phyloP scores from a whole-genome alignment of 805 yeast species.

The Jamesozyma lodderae region DNA sequence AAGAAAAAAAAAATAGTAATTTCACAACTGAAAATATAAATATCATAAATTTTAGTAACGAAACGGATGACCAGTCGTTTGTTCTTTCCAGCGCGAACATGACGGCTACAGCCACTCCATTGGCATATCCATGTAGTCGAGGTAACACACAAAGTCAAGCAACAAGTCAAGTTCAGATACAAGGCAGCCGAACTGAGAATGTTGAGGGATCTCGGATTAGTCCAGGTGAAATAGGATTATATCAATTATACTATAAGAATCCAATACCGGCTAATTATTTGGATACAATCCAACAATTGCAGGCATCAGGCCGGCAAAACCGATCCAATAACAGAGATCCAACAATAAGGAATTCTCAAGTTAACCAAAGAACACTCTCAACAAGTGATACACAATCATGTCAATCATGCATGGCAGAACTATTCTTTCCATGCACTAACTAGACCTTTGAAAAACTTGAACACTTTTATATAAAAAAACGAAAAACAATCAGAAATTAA shows the following conservation, averaged over 20 bases:
- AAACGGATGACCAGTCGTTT: slow-evolving; percentile 2
- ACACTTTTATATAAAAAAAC: too few relatives aligned
- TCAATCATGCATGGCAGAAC: too few relatives aligned
- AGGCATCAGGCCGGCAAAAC: too few relatives aligned
- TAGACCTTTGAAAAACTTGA: too few relatives aligned
- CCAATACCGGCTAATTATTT: slow-evolving; percentile 9
- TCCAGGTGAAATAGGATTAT: neutral
- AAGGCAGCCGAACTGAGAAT: neutral
- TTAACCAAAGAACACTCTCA: too few relatives aligned
- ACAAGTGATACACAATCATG: too few relatives aligned
- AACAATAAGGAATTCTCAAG: too few relatives aligned
- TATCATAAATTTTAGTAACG: neutral
- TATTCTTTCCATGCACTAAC: too few relatives aligned
- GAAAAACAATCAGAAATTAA: too few relatives aligned
- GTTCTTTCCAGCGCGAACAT: neutral
- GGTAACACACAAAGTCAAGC: neutral
- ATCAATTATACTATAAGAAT: slow-evolving; percentile 5
- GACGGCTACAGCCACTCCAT: slow-evolving; percentile 2
- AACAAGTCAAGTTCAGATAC: neutral
- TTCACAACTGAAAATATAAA: neutral
- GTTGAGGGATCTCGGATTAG: too few relatives aligned
- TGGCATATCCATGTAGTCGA: neutral
- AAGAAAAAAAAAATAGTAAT: neutral
- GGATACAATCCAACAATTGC: too few relatives aligned
- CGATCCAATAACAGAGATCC: too few relatives aligned